Evolutionary conservation across 2,329 filamentous ascomycete species (phyloP).

Genomic region (Exophiala spinifera): DNA sequence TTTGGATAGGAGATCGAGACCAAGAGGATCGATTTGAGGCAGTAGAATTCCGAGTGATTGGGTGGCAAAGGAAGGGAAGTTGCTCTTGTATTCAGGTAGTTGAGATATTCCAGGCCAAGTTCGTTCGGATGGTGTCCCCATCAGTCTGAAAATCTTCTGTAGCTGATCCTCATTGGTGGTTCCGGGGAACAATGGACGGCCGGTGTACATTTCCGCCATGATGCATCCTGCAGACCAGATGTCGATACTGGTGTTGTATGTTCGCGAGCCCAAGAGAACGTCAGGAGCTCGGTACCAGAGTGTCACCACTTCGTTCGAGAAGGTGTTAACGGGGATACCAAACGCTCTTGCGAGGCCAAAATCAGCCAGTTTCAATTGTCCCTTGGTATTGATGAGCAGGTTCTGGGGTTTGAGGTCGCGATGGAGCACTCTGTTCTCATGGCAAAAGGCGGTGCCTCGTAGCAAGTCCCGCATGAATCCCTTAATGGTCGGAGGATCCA

Average conservation of each 20-base stretch:
- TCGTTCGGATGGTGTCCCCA: conserved; percentile 94
- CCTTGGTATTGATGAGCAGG: conserved; percentile 78
- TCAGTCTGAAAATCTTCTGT: conserved; percentile 93
- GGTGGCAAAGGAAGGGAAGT: conserved; percentile 89
- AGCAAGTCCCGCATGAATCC: conserved; percentile 99
- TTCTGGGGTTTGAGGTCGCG: conserved; percentile 92
- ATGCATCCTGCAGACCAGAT: conserved; percentile 99
- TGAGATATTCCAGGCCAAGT: conserved; percentile 94
- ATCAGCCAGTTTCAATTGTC: conserved; percentile 86
- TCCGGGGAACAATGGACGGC: conserved; percentile 89
- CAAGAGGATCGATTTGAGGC: conserved; percentile 82
- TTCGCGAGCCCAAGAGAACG: conserved; percentile 86
- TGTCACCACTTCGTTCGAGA: conserved; percentile 68
- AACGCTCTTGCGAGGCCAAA: conserved; percentile 88
- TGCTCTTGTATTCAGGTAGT: conserved; percentile 96
- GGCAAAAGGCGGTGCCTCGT: conserved; percentile 94
- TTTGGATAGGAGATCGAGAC: conserved; percentile 79
- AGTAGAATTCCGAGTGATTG: conserved; percentile 85
- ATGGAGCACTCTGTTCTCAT: conserved; percentile 93
- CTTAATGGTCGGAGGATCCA: conserved; percentile 90
- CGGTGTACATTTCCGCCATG: conserved; percentile 99
- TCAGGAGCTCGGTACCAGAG: conserved; percentile 83
- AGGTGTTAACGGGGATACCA: conserved; percentile 84
- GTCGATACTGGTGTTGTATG: conserved; percentile 99
- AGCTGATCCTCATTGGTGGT: conserved; percentile 98